Conservation (phyloP, 2,329 filamentous ascomycete genomes). For the Phoma sp. region DNA sequence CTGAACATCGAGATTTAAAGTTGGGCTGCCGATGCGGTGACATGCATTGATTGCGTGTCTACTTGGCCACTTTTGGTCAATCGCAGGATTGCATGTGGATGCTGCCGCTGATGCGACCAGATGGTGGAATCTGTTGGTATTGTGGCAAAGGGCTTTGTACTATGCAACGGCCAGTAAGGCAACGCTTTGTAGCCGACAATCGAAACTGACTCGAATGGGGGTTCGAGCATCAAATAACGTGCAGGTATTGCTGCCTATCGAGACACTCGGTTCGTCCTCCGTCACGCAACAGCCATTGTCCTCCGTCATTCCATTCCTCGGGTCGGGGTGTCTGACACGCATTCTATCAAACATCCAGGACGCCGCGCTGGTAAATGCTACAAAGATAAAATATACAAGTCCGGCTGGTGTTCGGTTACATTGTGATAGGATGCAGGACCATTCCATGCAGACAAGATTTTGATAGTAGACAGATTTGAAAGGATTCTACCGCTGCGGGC, state of each 20-base stretch:
- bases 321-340: constrained; percentile 6
- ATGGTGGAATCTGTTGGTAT: constrained; percentile 10
- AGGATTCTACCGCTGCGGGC: constrained; percentile 22
- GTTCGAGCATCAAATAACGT: background rate
- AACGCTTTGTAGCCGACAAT: constrained; percentile 2
- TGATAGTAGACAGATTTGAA: background rate
- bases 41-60: background rate
- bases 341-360: constrained; percentile 16
- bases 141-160: constrained; percentile 2
- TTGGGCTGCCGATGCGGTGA: background rate
- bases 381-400: constrained; percentile 11
- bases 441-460: background rate
- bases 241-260: constrained; percentile 4
- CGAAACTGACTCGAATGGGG: background rate
- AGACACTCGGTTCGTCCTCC: constrained; percentile 3
- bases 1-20: too few species aligned
- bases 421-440: background rate
- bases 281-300: constrained; percentile 2
- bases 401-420: background rate
- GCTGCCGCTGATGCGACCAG: background rate
- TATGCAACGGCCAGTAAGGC: constrained; percentile 2
- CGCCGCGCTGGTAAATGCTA: constrained; percentile 28
- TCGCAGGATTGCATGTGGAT: background rate
- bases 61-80: background rate
- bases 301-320: background rate